Conservation (phyloP, 768 basidiomycete species). For the Rhodotorula taiwanensis region DNA sequence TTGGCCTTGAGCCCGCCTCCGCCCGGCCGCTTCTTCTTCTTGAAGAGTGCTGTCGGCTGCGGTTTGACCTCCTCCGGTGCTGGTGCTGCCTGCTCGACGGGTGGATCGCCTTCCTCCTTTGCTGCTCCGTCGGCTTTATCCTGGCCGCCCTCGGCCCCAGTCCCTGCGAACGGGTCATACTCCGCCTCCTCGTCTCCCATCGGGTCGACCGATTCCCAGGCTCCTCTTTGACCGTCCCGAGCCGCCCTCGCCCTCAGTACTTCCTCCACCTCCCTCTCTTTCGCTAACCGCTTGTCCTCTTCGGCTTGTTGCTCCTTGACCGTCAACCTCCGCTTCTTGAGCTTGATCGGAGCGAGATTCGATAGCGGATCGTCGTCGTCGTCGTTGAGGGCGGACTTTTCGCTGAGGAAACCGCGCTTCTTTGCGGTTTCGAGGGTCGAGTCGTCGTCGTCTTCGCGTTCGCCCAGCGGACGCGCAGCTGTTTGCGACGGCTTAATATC, state of each 20-base stretch:
- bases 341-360: conserved; percentile 7
- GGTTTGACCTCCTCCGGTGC: neutral
- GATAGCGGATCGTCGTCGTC: conserved; percentile 17
- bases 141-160: neutral
- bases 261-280: neutral
- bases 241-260: neutral
- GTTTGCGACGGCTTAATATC: too few species aligned
- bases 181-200: neutral
- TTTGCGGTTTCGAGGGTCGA: neutral
- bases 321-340: conserved; percentile 32
- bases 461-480: too few species aligned
- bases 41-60: neutral
- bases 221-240: neutral
- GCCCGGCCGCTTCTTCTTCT: too few species aligned
- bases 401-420: conserved; percentile 20
- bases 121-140: too few species aligned
- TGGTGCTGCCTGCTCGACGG: too few species aligned
- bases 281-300: neutral
- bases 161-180: conserved; percentile 8
- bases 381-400: neutral
- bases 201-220: conserved; percentile 3
- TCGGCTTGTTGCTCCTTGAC: conserved; percentile 27
- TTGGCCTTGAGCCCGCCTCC: too few species aligned
- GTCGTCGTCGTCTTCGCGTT: neutral
- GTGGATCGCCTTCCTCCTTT: too few species aligned